phyloP scores from a whole-genome alignment of 495 filamentous ascomycete species.

The Xanthoparmelia taractica region DNA sequence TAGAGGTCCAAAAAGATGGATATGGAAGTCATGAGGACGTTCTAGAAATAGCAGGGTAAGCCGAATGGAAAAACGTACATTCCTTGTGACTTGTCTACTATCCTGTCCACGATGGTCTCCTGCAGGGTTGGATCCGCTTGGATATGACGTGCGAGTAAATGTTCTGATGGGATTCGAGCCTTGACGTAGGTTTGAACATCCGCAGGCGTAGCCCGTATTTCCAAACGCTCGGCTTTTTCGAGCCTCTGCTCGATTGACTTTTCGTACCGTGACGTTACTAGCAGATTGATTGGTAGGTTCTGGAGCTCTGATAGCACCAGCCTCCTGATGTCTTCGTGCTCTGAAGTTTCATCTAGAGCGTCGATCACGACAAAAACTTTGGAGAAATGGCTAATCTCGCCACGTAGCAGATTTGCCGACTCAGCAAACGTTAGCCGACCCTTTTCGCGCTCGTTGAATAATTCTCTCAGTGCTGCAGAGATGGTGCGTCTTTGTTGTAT shows the following conservation, averaged over 20 bases:
- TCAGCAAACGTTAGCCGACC: neutral
- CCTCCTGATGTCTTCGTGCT: neutral
- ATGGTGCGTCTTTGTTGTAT: neutral
- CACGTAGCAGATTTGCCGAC: neutral
- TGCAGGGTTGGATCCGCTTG: neutral
- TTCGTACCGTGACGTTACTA: conserved; percentile 8
- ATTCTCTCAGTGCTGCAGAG: neutral
- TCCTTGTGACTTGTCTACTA: conserved; percentile 3
- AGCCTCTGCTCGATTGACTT: neutral
- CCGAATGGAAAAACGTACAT: neutral
- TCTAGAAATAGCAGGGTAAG: neutral
- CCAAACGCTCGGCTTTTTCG: neutral
- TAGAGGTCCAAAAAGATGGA: neutral
- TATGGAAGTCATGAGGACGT: neutral
- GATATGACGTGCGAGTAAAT: neutral
- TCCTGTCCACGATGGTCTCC: neutral
- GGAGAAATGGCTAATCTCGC: neutral
- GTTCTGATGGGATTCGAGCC: neutral
- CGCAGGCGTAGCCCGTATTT: neutral
- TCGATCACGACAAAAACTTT: conserved; percentile 25
- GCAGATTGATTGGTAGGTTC: neutral
- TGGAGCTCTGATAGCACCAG: conserved; percentile 2
- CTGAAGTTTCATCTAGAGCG: conserved; percentile 38
- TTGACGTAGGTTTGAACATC: conserved; percentile 8
- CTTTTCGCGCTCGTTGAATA: neutral